These are phyloP conservation scores for Camelina hispida DNA, from an alignment of 345 rosid genomes.

Conservation along the genomic window DNA sequence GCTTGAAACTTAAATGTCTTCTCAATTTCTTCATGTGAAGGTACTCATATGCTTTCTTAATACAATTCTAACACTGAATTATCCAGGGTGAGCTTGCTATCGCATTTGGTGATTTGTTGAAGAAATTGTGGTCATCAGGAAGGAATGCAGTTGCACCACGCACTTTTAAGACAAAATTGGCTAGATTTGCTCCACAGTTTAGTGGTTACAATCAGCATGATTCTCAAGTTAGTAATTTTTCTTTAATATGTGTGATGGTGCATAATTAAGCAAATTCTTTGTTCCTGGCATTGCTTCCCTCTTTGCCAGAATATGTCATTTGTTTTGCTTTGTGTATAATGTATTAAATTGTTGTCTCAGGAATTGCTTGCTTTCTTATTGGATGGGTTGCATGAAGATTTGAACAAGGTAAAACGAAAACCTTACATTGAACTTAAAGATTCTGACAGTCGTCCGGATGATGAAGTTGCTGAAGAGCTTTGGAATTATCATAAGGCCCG, in stretches of 20 bases:
- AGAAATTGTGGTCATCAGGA: slow-evolving; percentile 92
- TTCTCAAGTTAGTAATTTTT: slow-evolving; percentile 76
- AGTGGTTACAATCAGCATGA: slow-evolving; percentile 99
- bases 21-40: slow-evolving; percentile 26
- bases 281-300: slow-evolving; percentile 8
- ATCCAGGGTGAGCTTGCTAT: slow-evolving; percentile 95
- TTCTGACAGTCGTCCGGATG: slow-evolving; percentile 77
- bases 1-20: slow-evolving; percentile 18
- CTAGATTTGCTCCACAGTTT: slow-evolving; percentile 98
- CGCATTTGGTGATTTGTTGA: slow-evolving; percentile 91
- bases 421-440: slow-evolving; percentile 94
- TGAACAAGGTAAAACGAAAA: slow-evolving; percentile 90
- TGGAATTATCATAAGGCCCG: slow-evolving; percentile 98
- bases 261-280: slow-evolving; percentile 13
- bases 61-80: slow-evolving; percentile 19
- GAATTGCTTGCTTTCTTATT: slow-evolving; percentile 92
- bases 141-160: slow-evolving; percentile 78
- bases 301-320: background rate
- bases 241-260: background rate
- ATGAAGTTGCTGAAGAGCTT: slow-evolving; percentile 89
- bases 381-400: slow-evolving; percentile 97
- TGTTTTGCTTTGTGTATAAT: slow-evolving; percentile 4
- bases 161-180: slow-evolving; percentile 83
- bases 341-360: slow-evolving; percentile 44
- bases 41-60: slow-evolving; percentile 15